Conservation (phyloP, 495 filamentous ascomycete genomes). For the Penicillium nucicola region DNA sequence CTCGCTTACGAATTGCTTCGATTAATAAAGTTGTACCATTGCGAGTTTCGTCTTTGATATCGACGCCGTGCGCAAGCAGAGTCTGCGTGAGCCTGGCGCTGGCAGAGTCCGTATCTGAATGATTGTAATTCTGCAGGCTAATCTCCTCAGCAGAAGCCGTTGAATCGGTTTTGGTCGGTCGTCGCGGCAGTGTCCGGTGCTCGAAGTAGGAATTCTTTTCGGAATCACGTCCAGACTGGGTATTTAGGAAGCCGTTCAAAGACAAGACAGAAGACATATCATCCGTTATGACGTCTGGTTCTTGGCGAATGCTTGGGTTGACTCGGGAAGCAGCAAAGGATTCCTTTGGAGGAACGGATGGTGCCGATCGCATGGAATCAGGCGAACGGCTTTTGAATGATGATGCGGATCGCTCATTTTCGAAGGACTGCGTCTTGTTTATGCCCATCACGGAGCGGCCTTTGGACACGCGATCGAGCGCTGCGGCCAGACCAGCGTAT, state of each 20-base stretch:
- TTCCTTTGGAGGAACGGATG: conserved; percentile 18
- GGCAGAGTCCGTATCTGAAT: conserved; percentile 6
- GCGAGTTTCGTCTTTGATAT: conserved; percentile 35
- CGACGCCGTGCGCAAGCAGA: conserved; percentile 47
- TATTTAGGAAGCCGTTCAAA: conserved; percentile 10
- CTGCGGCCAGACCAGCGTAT: conserved; percentile 21
- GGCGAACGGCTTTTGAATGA: conserved; percentile 2
- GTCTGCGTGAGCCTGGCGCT: conserved; percentile 42
- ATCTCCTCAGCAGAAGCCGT: not conserved
- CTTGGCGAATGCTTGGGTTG: not conserved
- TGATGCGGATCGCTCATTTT: conserved; percentile 1
- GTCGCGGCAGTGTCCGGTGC: not conserved
- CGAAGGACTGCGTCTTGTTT: conserved; percentile 12
- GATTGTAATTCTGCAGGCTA: not conserved
- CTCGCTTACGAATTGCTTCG: conserved; percentile 43
- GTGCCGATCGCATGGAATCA: conserved; percentile 1
- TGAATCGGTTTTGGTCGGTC: not conserved
- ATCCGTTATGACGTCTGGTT: conserved; percentile 6
- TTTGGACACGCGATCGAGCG: conserved; percentile 23
- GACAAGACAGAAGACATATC: conserved; percentile 19
- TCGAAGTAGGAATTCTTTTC: not conserved
- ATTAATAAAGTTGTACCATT: conserved; percentile 48
- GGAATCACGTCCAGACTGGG: not conserved
- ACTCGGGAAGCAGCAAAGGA: not conserved
- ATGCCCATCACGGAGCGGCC: conserved; percentile 22